These are phyloP conservation scores for Aspergillus sp. DNA, from an alignment of 2,329 filamentous ascomycete species.

Conservation along the genomic window DNA sequence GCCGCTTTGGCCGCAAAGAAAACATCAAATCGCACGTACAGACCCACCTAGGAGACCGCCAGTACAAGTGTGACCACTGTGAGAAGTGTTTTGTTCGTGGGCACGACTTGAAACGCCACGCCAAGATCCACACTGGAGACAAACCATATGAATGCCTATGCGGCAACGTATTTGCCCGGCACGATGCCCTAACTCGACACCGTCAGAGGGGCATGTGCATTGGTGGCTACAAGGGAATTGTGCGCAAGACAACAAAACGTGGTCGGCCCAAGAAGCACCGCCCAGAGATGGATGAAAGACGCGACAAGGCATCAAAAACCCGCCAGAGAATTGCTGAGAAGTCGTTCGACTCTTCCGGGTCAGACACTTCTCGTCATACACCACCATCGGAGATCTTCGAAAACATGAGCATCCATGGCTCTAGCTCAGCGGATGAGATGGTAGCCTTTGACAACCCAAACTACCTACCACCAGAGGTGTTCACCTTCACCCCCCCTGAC, in stretches of 20 bases:
- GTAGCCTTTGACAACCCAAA: conserved; percentile 29
- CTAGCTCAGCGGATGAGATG: conserved; percentile 33
- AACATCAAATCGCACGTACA: conserved; percentile 99
- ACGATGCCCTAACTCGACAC: conserved; percentile 92
- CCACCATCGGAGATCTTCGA: conserved; percentile 44
- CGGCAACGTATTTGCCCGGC: conserved; percentile 89
- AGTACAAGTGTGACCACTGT: conserved; percentile 91
- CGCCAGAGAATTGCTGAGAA: conserved; percentile 44
- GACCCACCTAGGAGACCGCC: conserved; percentile 93
- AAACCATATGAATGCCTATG: conserved; percentile 95
- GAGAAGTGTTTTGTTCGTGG: conserved; percentile 95
- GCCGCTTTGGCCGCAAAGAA: conserved; percentile 93
- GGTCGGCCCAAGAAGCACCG: conserved; percentile 64
- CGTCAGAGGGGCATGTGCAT: conserved; percentile 95
- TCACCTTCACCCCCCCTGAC: conserved; percentile 49
- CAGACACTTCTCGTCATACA: conserved; percentile 43
- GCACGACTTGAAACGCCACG: conserved; percentile 94
- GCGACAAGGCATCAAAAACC: conserved; percentile 57
- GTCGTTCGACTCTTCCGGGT: conserved; percentile 34
- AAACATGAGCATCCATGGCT: conserved; percentile 38
- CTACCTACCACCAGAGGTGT: conserved; percentile 41
- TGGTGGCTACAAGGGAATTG: conserved; percentile 82
- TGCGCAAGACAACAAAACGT: conserved; percentile 66
- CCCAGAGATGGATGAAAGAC: conserved; percentile 58
- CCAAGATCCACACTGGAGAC: conserved; percentile 94